phyloP scores from a whole-genome alignment of 78 protist genomes.

The slime mould (Dictyostelium discoideum) region DNA sequence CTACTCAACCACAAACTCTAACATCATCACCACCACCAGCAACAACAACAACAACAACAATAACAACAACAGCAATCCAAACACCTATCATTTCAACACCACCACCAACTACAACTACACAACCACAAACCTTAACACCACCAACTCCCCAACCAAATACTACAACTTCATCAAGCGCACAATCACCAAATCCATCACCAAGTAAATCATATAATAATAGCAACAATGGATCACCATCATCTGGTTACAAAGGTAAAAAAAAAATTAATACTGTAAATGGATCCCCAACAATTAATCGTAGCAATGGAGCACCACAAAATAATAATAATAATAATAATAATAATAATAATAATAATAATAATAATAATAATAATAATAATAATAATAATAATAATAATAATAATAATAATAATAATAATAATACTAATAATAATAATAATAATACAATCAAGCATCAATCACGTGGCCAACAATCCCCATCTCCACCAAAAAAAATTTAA shows the following conservation, averaged over 20 bases:
- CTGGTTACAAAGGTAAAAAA: not conserved
- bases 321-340: not conserved
- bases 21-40: not conserved
- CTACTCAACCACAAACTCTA: not conserved
- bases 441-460: not conserved
- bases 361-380: no score
- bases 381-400: no score
- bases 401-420: no score
- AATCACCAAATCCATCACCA: constrained; percentile 3
- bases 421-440: not conserved
- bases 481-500: not conserved
- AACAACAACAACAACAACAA: not conserved
- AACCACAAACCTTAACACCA: not conserved
- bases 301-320: not conserved
- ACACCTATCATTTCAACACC: not conserved
- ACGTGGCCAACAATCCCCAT: not conserved
- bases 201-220: not conserved
- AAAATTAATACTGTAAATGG: not conserved
- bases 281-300: not conserved
- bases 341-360: no score
- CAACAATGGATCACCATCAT: not conserved
- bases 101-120: not conserved
- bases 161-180: not conserved
- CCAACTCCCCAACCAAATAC: not conserved
- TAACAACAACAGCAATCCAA: not conserved